Evolutionary conservation across 2,329 filamentous ascomycete genomes (phyloP).

Genomic region (Aureobasidium musti): DNA sequence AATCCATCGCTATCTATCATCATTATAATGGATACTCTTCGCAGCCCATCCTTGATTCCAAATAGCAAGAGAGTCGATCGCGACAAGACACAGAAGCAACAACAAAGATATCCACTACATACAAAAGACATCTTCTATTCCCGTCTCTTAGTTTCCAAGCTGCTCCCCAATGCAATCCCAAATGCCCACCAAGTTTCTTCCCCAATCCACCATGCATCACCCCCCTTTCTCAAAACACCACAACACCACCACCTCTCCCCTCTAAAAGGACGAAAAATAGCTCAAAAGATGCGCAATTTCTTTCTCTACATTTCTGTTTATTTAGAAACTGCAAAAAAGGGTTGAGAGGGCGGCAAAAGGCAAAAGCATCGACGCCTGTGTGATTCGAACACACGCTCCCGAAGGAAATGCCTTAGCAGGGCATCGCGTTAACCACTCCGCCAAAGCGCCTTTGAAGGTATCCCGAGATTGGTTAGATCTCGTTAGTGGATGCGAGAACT

Average conservation of each 20-base stretch:
- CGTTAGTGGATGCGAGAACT: too few relatives aligned
- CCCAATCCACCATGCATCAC: background rate
- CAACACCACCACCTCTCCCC: background rate
- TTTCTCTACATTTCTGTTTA: background rate
- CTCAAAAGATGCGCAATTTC: background rate
- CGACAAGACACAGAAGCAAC: too few relatives aligned
- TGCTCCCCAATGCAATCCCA: background rate
- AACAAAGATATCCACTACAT: too few relatives aligned
- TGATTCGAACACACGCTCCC: constrained; percentile 26
- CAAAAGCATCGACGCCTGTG: constrained; percentile 17
- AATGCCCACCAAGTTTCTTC: background rate
- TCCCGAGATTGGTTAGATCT: constrained; percentile 8
- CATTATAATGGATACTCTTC: too few relatives aligned
- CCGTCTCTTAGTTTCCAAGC: background rate
- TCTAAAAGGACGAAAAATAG: background rate
- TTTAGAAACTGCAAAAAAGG: background rate
- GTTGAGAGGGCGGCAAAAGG: background rate
- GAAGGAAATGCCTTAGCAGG: constrained; percentile 28
- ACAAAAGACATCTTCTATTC: too few relatives aligned
- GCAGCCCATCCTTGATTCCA: too few relatives aligned
- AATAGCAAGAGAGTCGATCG: too few relatives aligned
- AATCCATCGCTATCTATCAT: too few relatives aligned
- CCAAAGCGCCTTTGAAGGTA: constrained; percentile 12
- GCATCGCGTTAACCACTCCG: constrained; percentile 29
- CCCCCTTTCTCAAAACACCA: background rate